Base-by-base conservation (phyloP, 2,329 filamentous ascomycete species). In the Dactylellina parvicollis region DNA sequence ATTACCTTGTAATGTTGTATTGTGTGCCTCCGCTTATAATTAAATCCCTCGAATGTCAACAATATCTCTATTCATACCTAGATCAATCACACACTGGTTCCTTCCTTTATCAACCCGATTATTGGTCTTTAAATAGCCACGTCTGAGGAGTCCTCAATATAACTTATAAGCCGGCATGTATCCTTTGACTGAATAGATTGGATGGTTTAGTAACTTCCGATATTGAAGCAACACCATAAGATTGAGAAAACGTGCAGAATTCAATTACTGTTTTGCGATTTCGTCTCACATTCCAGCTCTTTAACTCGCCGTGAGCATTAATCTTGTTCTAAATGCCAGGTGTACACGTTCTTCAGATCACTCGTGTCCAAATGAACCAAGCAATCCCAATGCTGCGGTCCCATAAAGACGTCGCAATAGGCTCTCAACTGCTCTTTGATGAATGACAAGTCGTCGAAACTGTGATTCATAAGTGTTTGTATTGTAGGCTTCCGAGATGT, bases 241-340 rank as follows among this genome's bases (percentile, higher is more conserved):
- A 47, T n/a, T 22, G 9, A 14, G 16, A 26, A 52, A 26, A 69
- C 64, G 16, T 69, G 61, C 64, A 60, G 80, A 96, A 96, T 49
- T 85, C 83, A 65, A 87, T 83, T 44, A 96, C 91, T 79, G 94
- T n/a, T n/a, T n/a, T n/a, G n/a, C n/a, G n/a, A n/a, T 86, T 64
- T 92, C 89, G 76, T 91, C 89, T 0, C 87, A 90, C 93, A 96
- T 96, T 28, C 92, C 92, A 0, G 84, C 7, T 90, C 92, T 75
- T 86, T 90, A 20, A 84, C 81, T 5, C 83, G 83, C 22, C 90
- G 86, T 77, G 96, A 83, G 69, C 86, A 86, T 50, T 86, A 85
- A 81, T 96, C 92, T 81, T 96, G 92, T 81, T 96, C 84, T 76
- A 88, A 82, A 12, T 92, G 87, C 93, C 93, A 96, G 74, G 85